Base-by-base conservation (phyloP, 805 yeast genomes). In the Torulaspora maleeae region DNA sequence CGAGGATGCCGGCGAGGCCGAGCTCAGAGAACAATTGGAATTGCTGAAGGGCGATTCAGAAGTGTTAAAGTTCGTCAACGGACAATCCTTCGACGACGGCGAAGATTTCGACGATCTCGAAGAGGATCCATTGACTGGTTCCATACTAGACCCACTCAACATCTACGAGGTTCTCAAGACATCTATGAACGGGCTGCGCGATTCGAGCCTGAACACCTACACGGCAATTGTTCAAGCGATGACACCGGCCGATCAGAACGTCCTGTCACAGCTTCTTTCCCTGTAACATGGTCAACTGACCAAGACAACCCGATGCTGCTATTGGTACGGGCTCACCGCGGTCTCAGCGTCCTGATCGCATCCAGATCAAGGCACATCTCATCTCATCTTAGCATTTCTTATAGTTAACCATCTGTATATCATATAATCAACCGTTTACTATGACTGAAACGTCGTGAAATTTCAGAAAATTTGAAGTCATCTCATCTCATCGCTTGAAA, bases 91-190 rank as follows among this genome's bases (percentile, higher is more conserved):
- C 41, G 58, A 53, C 37, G 68, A 63, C 15, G 70, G 64, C 27
- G 83, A 78, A 52, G 80, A 79, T 8, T 81, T 79, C 41, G 93
- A 84, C 39, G 93, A 85, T 7, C 73, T 86, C 36, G 80, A 82
- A 37, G 97, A 90, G 59, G 96, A 85, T 59, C 80, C 96, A 8
- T 71, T 85, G 60, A 77, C 85, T 20, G 83, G 82, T 52, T 83
- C 91, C 1, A 82, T 95, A 3, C 73, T 93, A 38, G 97, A 91
- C 59, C 70, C 73, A 34, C 67, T 89, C 40, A 85, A 91, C 59
- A 82, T 85, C 3, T 88, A 81, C 64, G 72, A 73, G 12, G 77
- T 79, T 2, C 80, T 89, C 64, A 78, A 81, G 45, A 74, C 77
- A 15, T 74, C 77, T 15, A 65, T 86, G 13, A 48, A 70, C 3